Evolutionary conservation across 2,329 filamentous ascomycete species (phyloP).

Genomic region (Colletotrichum sojae): DNA sequence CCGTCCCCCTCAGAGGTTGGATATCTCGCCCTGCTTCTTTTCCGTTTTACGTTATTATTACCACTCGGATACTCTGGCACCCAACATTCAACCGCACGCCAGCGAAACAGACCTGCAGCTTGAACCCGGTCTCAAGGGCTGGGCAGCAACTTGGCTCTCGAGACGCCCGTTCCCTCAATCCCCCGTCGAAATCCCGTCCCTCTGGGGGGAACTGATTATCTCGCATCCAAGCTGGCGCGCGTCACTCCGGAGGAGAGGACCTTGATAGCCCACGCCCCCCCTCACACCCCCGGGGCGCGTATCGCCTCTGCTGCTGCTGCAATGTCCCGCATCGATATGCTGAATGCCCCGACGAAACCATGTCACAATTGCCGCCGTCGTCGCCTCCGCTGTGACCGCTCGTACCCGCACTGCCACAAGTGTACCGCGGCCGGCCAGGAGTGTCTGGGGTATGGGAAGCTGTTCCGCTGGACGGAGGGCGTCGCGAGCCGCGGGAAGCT

Average conservation of each 20-base stretch:
- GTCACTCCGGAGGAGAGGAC: neutral
- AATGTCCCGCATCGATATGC: conserved; percentile 35
- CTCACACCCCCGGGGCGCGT: neutral
- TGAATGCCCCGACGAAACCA: conserved; percentile 40
- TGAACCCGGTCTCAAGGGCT: conserved; percentile 2
- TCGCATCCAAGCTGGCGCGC: neutral
- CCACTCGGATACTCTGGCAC: conserved; percentile 1
- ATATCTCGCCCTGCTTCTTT: neutral
- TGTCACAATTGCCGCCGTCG: conserved; percentile 70
- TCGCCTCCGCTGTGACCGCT: conserved; percentile 67
- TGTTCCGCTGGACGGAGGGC: conserved; percentile 67
- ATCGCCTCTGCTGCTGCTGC: conserved; percentile 7
- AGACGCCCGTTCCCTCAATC: neutral
- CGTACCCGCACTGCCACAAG: conserved; percentile 66
- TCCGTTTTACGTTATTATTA: conserved; percentile 30
- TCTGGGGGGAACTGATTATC: neutral
- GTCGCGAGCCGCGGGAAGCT: conserved; percentile 59
- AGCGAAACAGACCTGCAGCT: conserved; percentile 1
- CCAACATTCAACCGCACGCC: no score
- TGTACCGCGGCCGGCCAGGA: conserved; percentile 63
- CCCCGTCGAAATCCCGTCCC: no score
- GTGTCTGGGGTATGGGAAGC: conserved; percentile 67
- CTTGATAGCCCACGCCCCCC: conserved; percentile 16
- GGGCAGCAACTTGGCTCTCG: conserved; percentile 3
- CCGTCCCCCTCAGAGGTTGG: neutral